Base-by-base conservation (phyloP, 1,284 basidiomycete species). In the Cystobasidium slooffiae region DNA sequence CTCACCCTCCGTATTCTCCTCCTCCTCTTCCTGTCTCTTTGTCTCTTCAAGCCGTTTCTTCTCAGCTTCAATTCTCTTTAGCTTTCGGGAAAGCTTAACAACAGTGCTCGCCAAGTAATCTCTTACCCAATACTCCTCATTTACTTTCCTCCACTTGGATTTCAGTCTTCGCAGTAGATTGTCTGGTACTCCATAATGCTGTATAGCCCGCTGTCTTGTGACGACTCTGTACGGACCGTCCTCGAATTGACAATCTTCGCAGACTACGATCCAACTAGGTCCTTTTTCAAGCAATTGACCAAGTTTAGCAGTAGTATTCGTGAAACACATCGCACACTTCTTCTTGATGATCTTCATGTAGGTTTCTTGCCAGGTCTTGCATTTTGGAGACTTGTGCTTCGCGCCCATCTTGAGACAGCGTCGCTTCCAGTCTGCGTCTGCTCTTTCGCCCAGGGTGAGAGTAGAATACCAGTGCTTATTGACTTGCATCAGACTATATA, bases 391-490 rank as follows among this genome's bases (percentile, higher is more conserved):
- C 18, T 43, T 59, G 16, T 20, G 12, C 1, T 12, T 6, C 2
- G 12, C 3, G 1, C 56, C 56, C 12, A 59, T 9, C 7, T 41
- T 5, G 16, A 31, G 56, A n/a, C 56, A 59, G 6, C 56, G 37
- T 59, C 56, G 37, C 18, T 43, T n/a, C 56, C 56, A 59, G 9
- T 59, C 56, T 43, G 16, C 43, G 18, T 59, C 56, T 41, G 56
- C 12, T 18, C 43, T 39, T 8, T 31, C 39, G 39, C n/a, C 37
- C 7, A n/a, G n/a, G 7, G 9, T 39, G 9, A 59, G 20, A 43
- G 6, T 41, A n/a, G 31, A 41, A 2, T 41, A 12, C n/a, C 39
- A 59, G 37, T 31, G 39, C 56, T 59, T 59, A 16, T 18, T 41
- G 14, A 59, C 56, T 18, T 41, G n/a, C 4, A 9, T 59, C 39